Conservation (phyloP, 1,284 basidiomycete species). For the Porodaedalea pini region DNA sequence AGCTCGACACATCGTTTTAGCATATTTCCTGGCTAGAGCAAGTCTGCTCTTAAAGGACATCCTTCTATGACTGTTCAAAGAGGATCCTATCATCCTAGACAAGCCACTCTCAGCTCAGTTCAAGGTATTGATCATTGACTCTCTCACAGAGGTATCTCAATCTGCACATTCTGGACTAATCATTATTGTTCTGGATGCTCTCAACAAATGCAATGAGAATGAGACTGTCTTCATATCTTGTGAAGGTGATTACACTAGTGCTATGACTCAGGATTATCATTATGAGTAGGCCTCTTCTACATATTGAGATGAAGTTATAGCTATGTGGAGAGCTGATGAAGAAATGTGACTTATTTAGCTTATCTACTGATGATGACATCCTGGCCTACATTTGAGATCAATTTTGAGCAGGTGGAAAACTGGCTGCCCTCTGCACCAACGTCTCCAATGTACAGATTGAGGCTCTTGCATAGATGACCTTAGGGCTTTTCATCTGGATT, state of each 20-base stretch:
- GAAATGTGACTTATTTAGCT: background rate
- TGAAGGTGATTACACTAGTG: background rate
- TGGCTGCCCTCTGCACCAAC: background rate
- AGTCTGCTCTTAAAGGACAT: background rate
- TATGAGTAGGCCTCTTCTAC: constrained; percentile 2
- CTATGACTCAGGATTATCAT: constrained; percentile 6
- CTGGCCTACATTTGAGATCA: background rate
- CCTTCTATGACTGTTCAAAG: background rate
- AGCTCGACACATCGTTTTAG: too few relatives aligned
- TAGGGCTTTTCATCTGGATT: constrained; percentile 31
- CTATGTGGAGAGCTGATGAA: too few relatives aligned
- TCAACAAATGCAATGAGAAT: constrained; percentile 1
- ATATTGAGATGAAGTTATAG: background rate
- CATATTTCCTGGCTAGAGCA: background rate
- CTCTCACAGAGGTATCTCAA: background rate
- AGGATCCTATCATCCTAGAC: background rate
- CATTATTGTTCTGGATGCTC: constrained; percentile 7
- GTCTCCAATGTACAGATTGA: too few relatives aligned
- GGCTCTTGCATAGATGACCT: background rate
- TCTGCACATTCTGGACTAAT: background rate
- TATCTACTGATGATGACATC: background rate
- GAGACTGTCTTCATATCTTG: background rate
- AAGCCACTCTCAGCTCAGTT: background rate
- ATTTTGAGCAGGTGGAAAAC: background rate
- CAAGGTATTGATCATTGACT: background rate